These are phyloP conservation scores for Saturnispora zaruensis DNA, from an alignment of 805 yeast genomes.

Conservation along the genomic window DNA sequence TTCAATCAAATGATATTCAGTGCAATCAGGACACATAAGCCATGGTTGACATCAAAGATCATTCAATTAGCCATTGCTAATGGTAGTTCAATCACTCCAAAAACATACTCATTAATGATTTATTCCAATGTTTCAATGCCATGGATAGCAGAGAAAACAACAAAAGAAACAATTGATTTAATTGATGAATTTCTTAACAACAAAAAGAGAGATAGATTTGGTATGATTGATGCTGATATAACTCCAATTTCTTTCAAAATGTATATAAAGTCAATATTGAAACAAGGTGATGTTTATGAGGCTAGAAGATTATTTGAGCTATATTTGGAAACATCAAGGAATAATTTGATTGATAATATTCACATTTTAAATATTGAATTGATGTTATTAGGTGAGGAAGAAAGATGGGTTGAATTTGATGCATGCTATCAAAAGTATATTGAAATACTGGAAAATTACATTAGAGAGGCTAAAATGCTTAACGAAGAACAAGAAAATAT, in stretches of 20 bases:
- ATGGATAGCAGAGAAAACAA: slow-evolving; percentile 13
- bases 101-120: slow-evolving; percentile 24
- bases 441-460: slow-evolving; percentile 13
- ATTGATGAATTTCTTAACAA: slow-evolving; percentile 20
- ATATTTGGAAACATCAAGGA: slow-evolving; percentile 19
- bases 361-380: slow-evolving; percentile 24
- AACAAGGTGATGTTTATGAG: slow-evolving; percentile 14
- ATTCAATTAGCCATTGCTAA: slow-evolving; percentile 16
- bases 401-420: slow-evolving; percentile 28
- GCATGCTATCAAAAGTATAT: slow-evolving; percentile 22
- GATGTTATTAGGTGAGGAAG: slow-evolving; percentile 25
- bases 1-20: slow-evolving; percentile 24
- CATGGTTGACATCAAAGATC: slow-evolving; percentile 17
- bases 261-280: slow-evolving; percentile 17
- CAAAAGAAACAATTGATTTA: slow-evolving; percentile 16
- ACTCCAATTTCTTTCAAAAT: slow-evolving; percentile 21
- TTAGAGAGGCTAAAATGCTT: slow-evolving; percentile 15
- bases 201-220: slow-evolving; percentile 17
- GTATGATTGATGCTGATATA: slow-evolving; percentile 19
- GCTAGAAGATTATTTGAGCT: slow-evolving; percentile 25
- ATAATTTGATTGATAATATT: slow-evolving; percentile 22
- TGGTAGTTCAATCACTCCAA: slow-evolving; percentile 15
- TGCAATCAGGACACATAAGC: slow-evolving; percentile 14
- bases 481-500: not conserved
- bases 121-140: slow-evolving; percentile 17